phyloP scores from a whole-genome alignment of 148 eudicot genomes.

The Vaccinium vitisidaea region DNA sequence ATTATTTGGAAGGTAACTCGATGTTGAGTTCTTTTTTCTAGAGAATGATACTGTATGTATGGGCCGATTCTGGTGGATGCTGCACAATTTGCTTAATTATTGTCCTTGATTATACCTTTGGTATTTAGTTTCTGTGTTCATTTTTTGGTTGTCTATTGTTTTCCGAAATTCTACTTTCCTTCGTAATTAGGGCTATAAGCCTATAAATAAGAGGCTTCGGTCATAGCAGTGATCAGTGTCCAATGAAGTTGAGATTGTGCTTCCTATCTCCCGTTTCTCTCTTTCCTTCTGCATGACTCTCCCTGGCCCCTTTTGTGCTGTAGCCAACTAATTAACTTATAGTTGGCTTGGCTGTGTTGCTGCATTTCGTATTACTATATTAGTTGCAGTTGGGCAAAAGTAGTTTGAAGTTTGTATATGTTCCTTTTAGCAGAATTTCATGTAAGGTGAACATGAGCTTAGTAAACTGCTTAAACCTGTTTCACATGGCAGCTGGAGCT shows the following conservation, averaged over 20 bases:
- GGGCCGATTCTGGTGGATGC: background rate
- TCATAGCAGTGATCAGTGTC: background rate
- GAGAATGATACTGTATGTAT: no score
- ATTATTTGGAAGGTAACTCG: background rate
- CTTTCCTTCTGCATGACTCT: background rate
- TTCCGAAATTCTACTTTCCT: background rate
- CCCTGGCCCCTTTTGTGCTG: background rate
- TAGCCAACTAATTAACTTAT: background rate
- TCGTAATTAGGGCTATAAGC: background rate
- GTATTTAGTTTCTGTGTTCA: background rate
- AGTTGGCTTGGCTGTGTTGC: background rate
- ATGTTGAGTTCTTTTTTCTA: background rate
- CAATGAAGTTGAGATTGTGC: background rate
- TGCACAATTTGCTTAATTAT: background rate
- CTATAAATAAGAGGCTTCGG: background rate
- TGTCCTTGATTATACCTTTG: background rate
- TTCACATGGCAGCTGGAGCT: constrained; percentile 71
- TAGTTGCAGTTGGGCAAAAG: background rate
- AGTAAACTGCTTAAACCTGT: background rate
- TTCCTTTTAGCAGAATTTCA: background rate
- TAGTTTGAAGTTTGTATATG: background rate
- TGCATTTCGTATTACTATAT: background rate
- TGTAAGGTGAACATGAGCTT: background rate
- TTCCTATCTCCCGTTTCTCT: no score
- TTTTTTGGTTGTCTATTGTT: background rate